These are phyloP conservation scores for Jimgerdemannia lactiflua DNA, from an alignment of 192 early-diverging fungal genomes.

Conservation along the genomic window DNA sequence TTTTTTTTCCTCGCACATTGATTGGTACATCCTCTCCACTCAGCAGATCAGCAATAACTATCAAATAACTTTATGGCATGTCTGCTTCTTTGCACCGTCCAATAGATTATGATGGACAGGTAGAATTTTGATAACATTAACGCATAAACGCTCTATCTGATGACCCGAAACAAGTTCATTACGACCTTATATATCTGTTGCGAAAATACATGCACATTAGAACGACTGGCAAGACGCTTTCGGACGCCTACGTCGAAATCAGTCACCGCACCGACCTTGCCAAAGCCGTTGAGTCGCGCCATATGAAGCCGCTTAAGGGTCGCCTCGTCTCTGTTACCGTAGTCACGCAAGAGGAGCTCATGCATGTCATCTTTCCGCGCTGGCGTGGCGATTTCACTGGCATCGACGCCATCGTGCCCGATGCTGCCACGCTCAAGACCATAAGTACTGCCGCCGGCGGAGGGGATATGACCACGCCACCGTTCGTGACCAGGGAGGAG, in stretches of 20 bases:
- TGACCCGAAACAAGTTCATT: not conserved
- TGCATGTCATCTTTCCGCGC: constrained; percentile 52
- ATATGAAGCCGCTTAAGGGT: constrained; percentile 58
- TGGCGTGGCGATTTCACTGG: constrained; percentile 53
- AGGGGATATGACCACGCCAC: constrained; percentile 7
- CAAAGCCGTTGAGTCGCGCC: constrained; percentile 50
- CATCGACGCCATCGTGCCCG: constrained; percentile 36
- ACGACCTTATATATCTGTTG: not conserved
- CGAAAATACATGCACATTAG: constrained; percentile 9
- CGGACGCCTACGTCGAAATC: constrained; percentile 54
- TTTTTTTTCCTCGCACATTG: not conserved
- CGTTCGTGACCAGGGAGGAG: constrained; percentile 65
- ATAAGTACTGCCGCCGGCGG: constrained; percentile 6
- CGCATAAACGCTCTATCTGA: not conserved
- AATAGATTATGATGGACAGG: constrained; percentile 51
- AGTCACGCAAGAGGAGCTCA: constrained; percentile 54
- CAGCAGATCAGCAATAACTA: not conserved
- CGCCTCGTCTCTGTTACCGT: constrained; percentile 47
- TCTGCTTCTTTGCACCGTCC: too few relatives aligned
- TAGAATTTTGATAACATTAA: not conserved
- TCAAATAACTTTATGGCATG: too few relatives aligned
- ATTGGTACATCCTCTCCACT: not conserved
- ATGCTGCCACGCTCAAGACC: constrained; percentile 14
- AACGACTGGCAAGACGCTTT: constrained; percentile 67
- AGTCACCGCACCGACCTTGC: constrained; percentile 35